Conservation (phyloP, 164 flowering plant species). For the Tetracentron sinense region DNA sequence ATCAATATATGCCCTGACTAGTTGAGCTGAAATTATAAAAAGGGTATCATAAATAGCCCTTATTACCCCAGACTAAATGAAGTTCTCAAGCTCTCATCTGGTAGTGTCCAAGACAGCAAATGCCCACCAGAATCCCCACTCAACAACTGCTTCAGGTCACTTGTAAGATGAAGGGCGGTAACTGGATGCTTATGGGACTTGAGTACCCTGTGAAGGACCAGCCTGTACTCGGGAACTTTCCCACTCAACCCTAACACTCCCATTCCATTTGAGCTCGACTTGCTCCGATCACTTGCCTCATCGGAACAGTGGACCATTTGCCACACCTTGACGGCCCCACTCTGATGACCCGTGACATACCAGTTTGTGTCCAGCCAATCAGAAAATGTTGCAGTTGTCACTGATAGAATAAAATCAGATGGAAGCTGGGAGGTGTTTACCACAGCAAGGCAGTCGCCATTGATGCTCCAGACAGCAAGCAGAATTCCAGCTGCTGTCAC, state of each 20-base stretch:
- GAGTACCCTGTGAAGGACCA: constrained; percentile 76
- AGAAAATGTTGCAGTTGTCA: constrained; percentile 72
- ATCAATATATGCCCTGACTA: constrained; percentile 12
- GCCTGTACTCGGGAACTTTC: constrained; percentile 67
- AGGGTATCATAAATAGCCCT: not conserved
- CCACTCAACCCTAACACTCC: constrained; percentile 43
- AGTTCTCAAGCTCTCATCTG: constrained; percentile 63
- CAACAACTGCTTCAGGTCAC: constrained; percentile 78
- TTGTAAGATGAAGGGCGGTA: constrained; percentile 75
- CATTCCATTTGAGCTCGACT: constrained; percentile 25
- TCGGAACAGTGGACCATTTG: constrained; percentile 72
- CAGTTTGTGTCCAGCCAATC: constrained; percentile 91
- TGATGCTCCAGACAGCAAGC: constrained; percentile 94
- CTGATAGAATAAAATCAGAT: constrained; percentile 77
- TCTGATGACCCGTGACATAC: constrained; percentile 94
- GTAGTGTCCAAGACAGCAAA: constrained; percentile 82
- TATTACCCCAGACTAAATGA: constrained; percentile 55
- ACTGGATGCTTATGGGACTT: constrained; percentile 86
- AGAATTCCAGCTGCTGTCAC: constrained; percentile 88
- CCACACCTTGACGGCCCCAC: constrained; percentile 98
- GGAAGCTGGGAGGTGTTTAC: constrained; percentile 92
- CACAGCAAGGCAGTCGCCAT: constrained; percentile 88
- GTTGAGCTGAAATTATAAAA: not conserved
- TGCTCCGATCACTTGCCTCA: constrained; percentile 40
- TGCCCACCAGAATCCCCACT: constrained; percentile 92